Evolutionary conservation across 169 alveolate genomes (phyloP).

Genomic region (Plasmodium vinckei): DNA sequence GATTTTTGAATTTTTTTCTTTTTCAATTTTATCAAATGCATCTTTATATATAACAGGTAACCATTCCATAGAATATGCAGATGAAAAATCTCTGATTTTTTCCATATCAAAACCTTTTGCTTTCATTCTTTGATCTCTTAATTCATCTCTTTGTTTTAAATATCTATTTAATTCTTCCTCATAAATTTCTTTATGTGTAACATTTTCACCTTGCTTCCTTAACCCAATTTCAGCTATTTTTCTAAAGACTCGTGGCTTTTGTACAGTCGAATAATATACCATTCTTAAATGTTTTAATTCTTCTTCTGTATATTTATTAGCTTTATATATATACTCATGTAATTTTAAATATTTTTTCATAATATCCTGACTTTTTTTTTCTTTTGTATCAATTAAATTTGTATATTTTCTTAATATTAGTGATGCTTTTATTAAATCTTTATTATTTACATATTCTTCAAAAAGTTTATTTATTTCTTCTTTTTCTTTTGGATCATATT

Average conservation of each 20-base stretch:
- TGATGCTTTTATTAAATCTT: slow-evolving; percentile 83
- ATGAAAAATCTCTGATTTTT: slow-evolving; percentile 83
- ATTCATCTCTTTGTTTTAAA: slow-evolving; percentile 73
- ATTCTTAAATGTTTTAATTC: slow-evolving; percentile 76
- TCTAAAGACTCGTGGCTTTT: slow-evolving; percentile 78
- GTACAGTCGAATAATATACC: slow-evolving; percentile 83
- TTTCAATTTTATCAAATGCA: slow-evolving; percentile 74
- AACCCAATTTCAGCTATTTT: slow-evolving; percentile 77
- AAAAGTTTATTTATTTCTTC: slow-evolving; percentile 77
- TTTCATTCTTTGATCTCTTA: slow-evolving; percentile 80
- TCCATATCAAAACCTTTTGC: slow-evolving; percentile 81
- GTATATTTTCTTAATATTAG: slow-evolving; percentile 79
- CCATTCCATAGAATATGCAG: slow-evolving; percentile 86
- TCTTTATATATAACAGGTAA: slow-evolving; percentile 83
- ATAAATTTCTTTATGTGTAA: slow-evolving; percentile 83
- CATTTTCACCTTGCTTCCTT: slow-evolving; percentile 81
- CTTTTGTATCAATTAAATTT: slow-evolving; percentile 45
- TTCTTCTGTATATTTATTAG: slow-evolving; percentile 78
- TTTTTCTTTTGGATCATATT: slow-evolving; percentile 81
- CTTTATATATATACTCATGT: slow-evolving; percentile 80
- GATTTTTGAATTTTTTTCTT: slow-evolving; percentile 30
- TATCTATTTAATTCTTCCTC: slow-evolving; percentile 79
- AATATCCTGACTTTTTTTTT: slow-evolving; percentile 49
- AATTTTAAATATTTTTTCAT: slow-evolving; percentile 76
- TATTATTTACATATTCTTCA: slow-evolving; percentile 81